Evolutionary conservation across 139 green algal genomes (phyloP), one percentile per base, ranked within the genome.

Genomic region (Chlamydomonas sp.): DNA sequence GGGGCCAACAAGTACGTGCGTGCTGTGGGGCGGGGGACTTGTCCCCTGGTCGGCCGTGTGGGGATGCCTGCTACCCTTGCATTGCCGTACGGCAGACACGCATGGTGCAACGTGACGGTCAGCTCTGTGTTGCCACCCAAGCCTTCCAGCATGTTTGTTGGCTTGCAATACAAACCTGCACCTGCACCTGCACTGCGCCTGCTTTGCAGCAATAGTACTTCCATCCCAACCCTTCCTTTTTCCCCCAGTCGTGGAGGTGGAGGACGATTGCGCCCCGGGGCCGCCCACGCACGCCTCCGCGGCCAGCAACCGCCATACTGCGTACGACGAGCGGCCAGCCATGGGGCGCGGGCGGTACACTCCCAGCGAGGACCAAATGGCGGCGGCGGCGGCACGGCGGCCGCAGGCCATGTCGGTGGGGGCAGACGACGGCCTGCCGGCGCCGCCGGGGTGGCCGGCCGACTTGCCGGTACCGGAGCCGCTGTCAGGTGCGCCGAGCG

Each of bases 271-370:
- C 74, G 15, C 14, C 4, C 60, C 72, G 8, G 79, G 79, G 15
- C 63, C 66, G 60, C 5, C 4, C 60, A 83, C 76, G 3, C 74
- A 63, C 18, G 77, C 61, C 7, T 76, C 69, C 69, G 63, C 73
- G 2, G 20, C 58, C 81, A 76, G 80, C 77, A 83, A 58, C 14
- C 72, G 60, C 10, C 89, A 93, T 79, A 85, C 94, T 77, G 91
- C 90, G 3, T 97, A 98, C 78, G 96, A 98, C 73, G 95, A 98
- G 12, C 91, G 96, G 9, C 95, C 94, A 4, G 95, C 94, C 8
- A 80, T 92, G 64, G 96, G 91, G 0, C 89, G 91, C 57, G 95
- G 94, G 5, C 73, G 83, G 17, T 88, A 83, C 74, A 80, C 81
- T 15, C 68, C 79, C 71, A 84, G 68, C 49, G 84, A 69, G 66